phyloP scores from a whole-genome alignment of 2,329 filamentous ascomycete genomes.

The Lizonia empirigonia region DNA sequence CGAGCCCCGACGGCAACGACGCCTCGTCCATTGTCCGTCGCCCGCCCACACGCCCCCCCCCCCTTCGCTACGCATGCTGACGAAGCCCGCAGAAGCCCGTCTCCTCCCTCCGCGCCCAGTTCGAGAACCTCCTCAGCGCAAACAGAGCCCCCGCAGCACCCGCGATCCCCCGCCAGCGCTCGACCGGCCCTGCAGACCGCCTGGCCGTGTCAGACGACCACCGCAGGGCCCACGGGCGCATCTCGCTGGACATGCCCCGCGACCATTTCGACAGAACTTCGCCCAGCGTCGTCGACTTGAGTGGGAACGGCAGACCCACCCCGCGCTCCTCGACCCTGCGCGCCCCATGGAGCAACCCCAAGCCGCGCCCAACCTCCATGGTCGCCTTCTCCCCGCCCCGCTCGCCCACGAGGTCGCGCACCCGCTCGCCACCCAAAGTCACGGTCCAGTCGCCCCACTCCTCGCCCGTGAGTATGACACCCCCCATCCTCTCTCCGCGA shows the following conservation, averaged over 20 bases:
- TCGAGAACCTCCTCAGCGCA: conserved; percentile 72
- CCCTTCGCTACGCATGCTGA: conserved; percentile 21
- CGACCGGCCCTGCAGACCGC: conserved; percentile 41
- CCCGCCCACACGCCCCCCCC: background rate
- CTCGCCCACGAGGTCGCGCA: conserved; percentile 52
- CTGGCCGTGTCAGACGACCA: conserved; percentile 38
- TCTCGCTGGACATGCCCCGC: conserved; percentile 52
- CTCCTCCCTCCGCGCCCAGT: conserved; percentile 78
- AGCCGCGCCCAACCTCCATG: conserved; percentile 56
- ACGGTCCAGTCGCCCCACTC: conserved; percentile 73
- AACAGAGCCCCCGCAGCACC: conserved; percentile 34
- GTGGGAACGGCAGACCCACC: conserved; percentile 36
- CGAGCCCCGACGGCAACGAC: conserved; percentile 69
- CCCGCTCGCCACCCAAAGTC: conserved; percentile 67
- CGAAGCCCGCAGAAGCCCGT: conserved; percentile 69
- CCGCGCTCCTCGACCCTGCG: conserved; percentile 46
- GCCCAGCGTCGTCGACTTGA: conserved; percentile 46
- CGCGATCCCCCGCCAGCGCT: conserved; percentile 34
- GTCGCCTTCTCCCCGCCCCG: conserved; percentile 54
- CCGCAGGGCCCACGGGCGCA: conserved; percentile 42
- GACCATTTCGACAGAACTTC: conserved; percentile 30
- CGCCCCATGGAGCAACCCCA: conserved; percentile 43
- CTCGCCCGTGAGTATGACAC: conserved; percentile 54
- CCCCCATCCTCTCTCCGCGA: conserved; percentile 40
- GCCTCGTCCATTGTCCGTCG: conserved; percentile 73